Percentiles rank a stretch among this genome's conserved stretches.
Conservation (phyloP, 1,139 yeast genomes). For the Maudiozyma humilis region DNA sequence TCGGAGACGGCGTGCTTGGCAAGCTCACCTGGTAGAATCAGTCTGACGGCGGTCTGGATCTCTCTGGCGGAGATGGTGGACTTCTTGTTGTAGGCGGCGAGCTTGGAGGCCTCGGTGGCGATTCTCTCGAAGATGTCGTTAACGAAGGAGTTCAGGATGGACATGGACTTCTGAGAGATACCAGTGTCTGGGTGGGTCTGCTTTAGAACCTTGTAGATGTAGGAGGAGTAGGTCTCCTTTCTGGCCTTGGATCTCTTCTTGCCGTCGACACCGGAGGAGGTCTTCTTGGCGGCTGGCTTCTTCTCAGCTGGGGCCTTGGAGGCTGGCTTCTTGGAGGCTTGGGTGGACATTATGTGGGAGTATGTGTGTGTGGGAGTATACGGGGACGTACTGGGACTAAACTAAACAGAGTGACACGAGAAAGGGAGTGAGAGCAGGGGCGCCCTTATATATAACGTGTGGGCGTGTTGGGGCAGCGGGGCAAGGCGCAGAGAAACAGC, state of each 20-base stretch:
- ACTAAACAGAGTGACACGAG: not conserved
- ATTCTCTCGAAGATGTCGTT: slow-evolving; percentile 93
- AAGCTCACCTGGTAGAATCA: slow-evolving; percentile 98
- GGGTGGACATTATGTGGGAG: slow-evolving; percentile 71
- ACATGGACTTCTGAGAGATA: slow-evolving; percentile 98
- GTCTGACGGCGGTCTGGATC: slow-evolving; percentile 98
- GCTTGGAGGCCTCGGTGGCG: slow-evolving; percentile 97
- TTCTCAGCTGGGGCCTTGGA: slow-evolving; percentile 98
- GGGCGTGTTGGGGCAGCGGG: too few relatives aligned
- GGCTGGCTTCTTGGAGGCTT: slow-evolving; percentile 98
- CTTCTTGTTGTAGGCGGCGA: slow-evolving; percentile 99
- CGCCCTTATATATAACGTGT: too few relatives aligned
- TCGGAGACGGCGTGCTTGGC: slow-evolving; percentile 99
- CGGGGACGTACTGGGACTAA: not conserved
- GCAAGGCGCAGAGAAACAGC: too few relatives aligned
- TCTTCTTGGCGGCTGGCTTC: slow-evolving; percentile 95
- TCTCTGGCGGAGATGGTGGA: slow-evolving; percentile 98
- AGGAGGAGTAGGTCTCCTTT: slow-evolving; percentile 98
- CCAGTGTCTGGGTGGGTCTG: slow-evolving; percentile 99
- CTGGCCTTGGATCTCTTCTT: slow-evolving; percentile 96
- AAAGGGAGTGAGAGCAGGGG: too few relatives aligned
- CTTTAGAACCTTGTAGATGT: slow-evolving; percentile 96
- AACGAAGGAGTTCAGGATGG: slow-evolving; percentile 97
- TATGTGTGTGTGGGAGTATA: slow-evolving; percentile 4
- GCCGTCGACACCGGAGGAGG: slow-evolving; percentile 62